Evolutionary conservation across 805 yeast species (phyloP).

Genomic region (Debaryomyces prosopidis): DNA sequence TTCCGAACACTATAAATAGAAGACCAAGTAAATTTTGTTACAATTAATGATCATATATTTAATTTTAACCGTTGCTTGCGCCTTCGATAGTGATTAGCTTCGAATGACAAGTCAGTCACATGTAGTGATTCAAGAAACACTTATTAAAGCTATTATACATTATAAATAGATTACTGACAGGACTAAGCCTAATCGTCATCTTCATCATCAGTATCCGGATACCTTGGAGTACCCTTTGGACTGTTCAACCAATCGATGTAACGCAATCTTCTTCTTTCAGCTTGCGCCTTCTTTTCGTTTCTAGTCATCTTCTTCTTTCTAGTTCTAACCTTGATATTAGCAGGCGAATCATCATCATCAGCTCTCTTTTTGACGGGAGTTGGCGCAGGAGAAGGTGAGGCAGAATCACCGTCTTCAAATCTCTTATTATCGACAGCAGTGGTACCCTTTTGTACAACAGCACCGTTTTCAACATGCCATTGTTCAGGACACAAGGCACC

Average conservation of each 20-base stretch:
- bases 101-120: too few relatives aligned
- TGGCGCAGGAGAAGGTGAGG: slow-evolving; percentile 44
- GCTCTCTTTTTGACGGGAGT: slow-evolving; percentile 43
- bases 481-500: slow-evolving; percentile 98
- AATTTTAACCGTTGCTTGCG: too few relatives aligned
- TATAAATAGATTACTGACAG: neutral
- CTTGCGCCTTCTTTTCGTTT: slow-evolving; percentile 90
- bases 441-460: slow-evolving; percentile 79
- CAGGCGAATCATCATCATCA: slow-evolving; percentile 87
- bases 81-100: too few relatives aligned
- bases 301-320: slow-evolving; percentile 97
- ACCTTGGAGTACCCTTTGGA: slow-evolving; percentile 98
- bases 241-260: slow-evolving; percentile 92
- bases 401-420: slow-evolving; percentile 72
- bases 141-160: neutral
- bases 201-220: slow-evolving; percentile 91
- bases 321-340: slow-evolving; percentile 87
- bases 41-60: too few relatives aligned
- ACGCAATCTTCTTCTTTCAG: slow-evolving; percentile 90
- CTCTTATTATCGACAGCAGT: slow-evolving; percentile 72
- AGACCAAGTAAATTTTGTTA: too few relatives aligned
- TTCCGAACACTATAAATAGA: too few relatives aligned
- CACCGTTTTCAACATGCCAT: slow-evolving; percentile 95
- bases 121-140: neutral
- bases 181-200: slow-evolving; percentile 39